These are phyloP conservation scores for Yamadazyma philogaea DNA, from an alignment of 805 yeast genomes.

Conservation along the genomic window DNA sequence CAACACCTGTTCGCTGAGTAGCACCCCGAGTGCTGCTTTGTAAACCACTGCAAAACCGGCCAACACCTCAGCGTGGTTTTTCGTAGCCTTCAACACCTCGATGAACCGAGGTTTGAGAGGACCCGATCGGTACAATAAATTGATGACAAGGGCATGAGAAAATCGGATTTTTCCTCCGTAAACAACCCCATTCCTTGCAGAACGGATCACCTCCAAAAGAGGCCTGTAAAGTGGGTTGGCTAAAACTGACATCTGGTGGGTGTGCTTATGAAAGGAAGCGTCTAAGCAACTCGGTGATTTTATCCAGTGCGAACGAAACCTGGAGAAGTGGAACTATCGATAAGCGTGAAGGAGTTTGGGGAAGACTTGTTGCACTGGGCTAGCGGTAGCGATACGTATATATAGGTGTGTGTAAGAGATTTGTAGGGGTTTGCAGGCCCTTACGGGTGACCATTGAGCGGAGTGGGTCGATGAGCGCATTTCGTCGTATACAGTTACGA, in stretches of 20 bases:
- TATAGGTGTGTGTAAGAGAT: too few relatives aligned
- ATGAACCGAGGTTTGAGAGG: conserved; percentile 43
- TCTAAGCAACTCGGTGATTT: neutral
- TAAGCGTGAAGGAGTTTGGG: too few relatives aligned
- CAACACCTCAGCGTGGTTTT: conserved; percentile 52
- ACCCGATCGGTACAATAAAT: conserved; percentile 53
- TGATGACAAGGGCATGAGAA: conserved; percentile 63
- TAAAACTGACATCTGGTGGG: conserved; percentile 19
- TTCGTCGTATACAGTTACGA: too few relatives aligned
- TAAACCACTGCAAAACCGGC: conserved; percentile 56
- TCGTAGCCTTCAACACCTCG: conserved; percentile 50
- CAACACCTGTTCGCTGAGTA: conserved; percentile 30
- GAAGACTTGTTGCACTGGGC: too few relatives aligned
- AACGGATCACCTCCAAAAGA: conserved; percentile 32
- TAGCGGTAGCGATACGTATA: too few relatives aligned
- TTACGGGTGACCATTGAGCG: too few relatives aligned
- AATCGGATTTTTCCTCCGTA: conserved; percentile 63
- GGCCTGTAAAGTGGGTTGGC: conserved; percentile 28
- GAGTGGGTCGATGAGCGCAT: too few relatives aligned
- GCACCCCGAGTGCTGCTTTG: conserved; percentile 35
- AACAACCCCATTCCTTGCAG: conserved; percentile 48
- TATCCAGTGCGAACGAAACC: conserved; percentile 3
- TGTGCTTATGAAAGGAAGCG: neutral
- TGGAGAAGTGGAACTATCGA: conserved; percentile 8
- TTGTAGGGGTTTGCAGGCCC: too few relatives aligned